Percentiles rank a stretch among this genome's conserved stretches.
Evolutionary conservation across 192 early-diverging fungal species (phyloP).

Genomic region (Obelidium mucronatum): DNA sequence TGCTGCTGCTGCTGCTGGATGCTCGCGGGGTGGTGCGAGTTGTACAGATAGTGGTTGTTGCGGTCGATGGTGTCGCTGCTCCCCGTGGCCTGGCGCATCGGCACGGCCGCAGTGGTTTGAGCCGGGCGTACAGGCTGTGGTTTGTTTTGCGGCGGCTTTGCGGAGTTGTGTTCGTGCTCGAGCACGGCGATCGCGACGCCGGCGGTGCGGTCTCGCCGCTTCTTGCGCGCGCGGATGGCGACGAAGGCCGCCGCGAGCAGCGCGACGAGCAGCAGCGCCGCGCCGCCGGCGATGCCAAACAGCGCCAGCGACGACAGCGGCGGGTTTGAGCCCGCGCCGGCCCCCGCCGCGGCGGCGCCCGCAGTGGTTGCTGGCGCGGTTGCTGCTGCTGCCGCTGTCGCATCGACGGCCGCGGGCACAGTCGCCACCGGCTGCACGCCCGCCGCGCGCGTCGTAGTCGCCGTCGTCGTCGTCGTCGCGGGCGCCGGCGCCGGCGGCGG

Average conservation of each 20-base stretch:
- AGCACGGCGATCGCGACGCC: too few relatives aligned
- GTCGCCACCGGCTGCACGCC: not conserved
- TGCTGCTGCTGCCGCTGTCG: not conserved
- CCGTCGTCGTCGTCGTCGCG: not conserved
- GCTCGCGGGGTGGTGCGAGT: too few relatives aligned
- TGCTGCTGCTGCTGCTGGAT: not conserved
- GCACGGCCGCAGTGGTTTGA: too few relatives aligned
- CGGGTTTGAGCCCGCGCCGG: not conserved
- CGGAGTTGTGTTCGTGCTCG: too few relatives aligned
- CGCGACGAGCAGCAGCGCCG: not conserved
- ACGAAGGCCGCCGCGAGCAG: not conserved
- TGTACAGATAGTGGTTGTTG: too few relatives aligned
- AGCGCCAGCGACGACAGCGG: not conserved
- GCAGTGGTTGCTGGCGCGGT: not conserved
- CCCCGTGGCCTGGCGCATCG: too few relatives aligned
- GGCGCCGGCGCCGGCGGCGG: not conserved
- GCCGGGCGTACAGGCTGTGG: too few relatives aligned
- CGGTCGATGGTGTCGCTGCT: too few relatives aligned
- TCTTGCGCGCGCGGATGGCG: not conserved
- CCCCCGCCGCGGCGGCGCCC: not conserved
- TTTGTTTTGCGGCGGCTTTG: too few relatives aligned
- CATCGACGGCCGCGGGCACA: not conserved
- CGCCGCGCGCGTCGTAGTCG: too few relatives aligned
- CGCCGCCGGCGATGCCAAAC: not conserved
- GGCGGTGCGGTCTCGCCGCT: too few relatives aligned